Evolutionary conservation across 352 stramenopile genomes (phyloP), one percentile per base, ranked within the genome.

Genomic region (Phytophthora nicotianae): DNA sequence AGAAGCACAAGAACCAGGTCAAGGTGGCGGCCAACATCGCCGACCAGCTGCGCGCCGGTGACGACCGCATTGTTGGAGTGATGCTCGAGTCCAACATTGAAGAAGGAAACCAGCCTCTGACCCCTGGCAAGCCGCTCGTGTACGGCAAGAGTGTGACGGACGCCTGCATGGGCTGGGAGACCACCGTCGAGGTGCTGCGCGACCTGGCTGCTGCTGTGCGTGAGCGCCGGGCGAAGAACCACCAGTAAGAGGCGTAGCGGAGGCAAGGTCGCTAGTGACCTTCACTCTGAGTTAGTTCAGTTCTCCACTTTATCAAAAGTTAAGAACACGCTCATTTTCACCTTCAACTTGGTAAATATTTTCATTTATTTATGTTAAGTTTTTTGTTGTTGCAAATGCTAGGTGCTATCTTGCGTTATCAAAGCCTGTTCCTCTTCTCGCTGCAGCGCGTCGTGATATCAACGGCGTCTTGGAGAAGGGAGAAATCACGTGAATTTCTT

Each of bases 131-230:
- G 62, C 80, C 86, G 41, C 77, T 97, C 14, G 81, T 88, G 64
- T 95, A 96, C 70, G 89, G 89, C 67, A 92, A 96, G 80, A 96
- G 88, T 58, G 83, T 97, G 51, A 97, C 89, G 24, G 89, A 97
- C 55, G 89, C 89, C 8, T 97, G 89, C 78, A 94, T 97, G 72
- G 70, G 86, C 64, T 95, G 89, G 83, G 88, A 94, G 42, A 86
- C 70, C 40, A 93, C 85, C 4, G 65, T 88, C 27, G 59, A 85
- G 53, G 83, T 94, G 55, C 69, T 96, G 62, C 65, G 77, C 19
- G 77, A 90, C 45, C 70, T 96, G 41, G 88, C 88, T 41, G 79
- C 72, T 37, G 85, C 88, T 33, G 88, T 95, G 58, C 83, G 82
- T 37, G 79, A 90, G 49, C 86, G 88, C 53, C 75, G 86, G 58